These are phyloP conservation scores for Porpolomopsis calyptriformis DNA, from an alignment of 768 basidiomycete genomes.

Conservation along the genomic window DNA sequence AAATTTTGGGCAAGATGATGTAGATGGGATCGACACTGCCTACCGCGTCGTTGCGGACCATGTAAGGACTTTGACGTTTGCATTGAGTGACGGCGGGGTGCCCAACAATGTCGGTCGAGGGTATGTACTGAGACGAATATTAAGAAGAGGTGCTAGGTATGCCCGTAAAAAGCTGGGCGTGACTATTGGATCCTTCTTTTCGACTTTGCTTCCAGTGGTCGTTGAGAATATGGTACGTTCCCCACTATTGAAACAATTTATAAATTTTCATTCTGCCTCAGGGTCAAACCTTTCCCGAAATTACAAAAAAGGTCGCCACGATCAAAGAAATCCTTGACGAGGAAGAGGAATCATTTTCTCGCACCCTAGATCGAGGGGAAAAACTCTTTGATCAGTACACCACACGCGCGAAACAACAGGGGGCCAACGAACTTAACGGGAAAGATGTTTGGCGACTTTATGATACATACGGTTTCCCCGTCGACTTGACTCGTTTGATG, in stretches of 20 bases:
- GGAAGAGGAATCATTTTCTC: slow-evolving; percentile 94
- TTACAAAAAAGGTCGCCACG: slow-evolving; percentile 68
- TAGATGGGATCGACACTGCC: slow-evolving; percentile 92
- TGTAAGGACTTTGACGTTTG: slow-evolving; percentile 89
- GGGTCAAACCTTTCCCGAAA: slow-evolving; percentile 88
- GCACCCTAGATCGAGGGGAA: slow-evolving; percentile 96
- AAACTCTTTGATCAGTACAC: slow-evolving; percentile 90
- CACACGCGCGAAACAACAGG: slow-evolving; percentile 48
- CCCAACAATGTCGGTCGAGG: slow-evolving; percentile 95
- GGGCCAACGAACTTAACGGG: slow-evolving; percentile 61
- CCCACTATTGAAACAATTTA: neutral
- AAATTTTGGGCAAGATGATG: slow-evolving; percentile 90
- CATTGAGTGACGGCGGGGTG: slow-evolving; percentile 91
- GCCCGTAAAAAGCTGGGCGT: slow-evolving; percentile 92
- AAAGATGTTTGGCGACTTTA: slow-evolving; percentile 96
- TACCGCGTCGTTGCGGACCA: slow-evolving; percentile 98
- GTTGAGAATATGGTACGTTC: slow-evolving; percentile 73
- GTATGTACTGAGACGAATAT: slow-evolving; percentile 90
- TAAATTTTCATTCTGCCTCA: slow-evolving; percentile 21
- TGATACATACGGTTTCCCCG: slow-evolving; percentile 97
- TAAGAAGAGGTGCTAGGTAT: slow-evolving; percentile 90
- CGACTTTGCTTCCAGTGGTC: slow-evolving; percentile 79
- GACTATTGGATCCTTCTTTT: slow-evolving; percentile 91
- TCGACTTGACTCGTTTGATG: slow-evolving; percentile 93
- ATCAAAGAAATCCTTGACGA: slow-evolving; percentile 95